phyloP scores from a whole-genome alignment of 2,329 filamentous ascomycete species.

The Nemania abortiva region DNA sequence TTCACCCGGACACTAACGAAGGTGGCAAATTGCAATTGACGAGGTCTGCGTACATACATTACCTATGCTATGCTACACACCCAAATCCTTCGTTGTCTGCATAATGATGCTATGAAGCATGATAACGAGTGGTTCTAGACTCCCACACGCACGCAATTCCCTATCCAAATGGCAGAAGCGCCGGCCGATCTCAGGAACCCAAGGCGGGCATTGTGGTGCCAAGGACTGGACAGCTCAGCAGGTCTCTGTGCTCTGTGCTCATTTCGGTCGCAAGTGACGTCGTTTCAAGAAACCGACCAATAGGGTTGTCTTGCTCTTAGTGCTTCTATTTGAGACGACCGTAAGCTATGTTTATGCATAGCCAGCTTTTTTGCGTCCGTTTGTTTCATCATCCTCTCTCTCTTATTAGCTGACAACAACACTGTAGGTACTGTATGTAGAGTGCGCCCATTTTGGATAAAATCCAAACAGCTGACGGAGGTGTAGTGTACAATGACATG shows the following conservation, averaged over 20 bases:
- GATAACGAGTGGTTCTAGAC: conserved; percentile 30
- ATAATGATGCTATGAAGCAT: conserved; percentile 33
- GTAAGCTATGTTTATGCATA: conserved; percentile 39
- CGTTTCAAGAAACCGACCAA: conserved; percentile 26
- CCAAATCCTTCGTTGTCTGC: conserved; percentile 26
- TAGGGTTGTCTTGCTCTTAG: conserved; percentile 13
- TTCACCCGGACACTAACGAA: conserved; percentile 30
- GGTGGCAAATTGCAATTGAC: conserved; percentile 33
- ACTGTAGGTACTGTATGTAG: not conserved
- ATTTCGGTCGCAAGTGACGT: conserved; percentile 25
- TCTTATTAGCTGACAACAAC: conserved; percentile 34
- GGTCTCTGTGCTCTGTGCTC: not conserved
- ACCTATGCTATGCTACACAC: conserved; percentile 9
- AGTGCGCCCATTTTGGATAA: conserved; percentile 7
- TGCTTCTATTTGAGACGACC: conserved; percentile 40
- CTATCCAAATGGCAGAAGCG: conserved; percentile 8
- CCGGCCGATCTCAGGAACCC: conserved; percentile 30
- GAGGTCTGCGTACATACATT: conserved; percentile 14
- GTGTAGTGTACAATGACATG: conserved; percentile 19
- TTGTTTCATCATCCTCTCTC: conserved; percentile 35
- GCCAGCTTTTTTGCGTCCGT: conserved; percentile 41
- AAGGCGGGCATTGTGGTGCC: conserved; percentile 30
- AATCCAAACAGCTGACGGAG: conserved; percentile 10
- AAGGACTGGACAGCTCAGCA: conserved; percentile 36
- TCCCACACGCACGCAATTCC: conserved; percentile 16